Evolutionary conservation across 169 alveolate genomes (phyloP), one percentile per base, ranked within the genome.

Genomic region (Cardiosporidium cionae): DNA sequence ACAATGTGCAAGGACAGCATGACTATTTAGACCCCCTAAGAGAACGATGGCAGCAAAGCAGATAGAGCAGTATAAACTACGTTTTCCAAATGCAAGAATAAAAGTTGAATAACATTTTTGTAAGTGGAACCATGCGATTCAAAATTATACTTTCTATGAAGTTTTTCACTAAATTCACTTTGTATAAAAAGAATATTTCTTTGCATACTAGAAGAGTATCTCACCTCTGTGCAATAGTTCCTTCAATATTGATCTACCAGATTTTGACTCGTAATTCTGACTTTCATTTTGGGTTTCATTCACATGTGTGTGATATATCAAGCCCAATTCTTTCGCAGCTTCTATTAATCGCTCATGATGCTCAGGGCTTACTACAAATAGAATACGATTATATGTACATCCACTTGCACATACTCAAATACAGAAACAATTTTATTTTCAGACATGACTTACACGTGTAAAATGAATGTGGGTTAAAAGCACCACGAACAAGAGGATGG

Each of bases 261-360:
- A 52, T 31, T 69, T 31, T 44, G 65, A 44, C 52, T 32, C 1
- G 36, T 52, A 69, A 32, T 37, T 54, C 52, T 25, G 71, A 4
- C 32, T 54, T 31, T 69, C 76, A 23, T 34, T 44, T 54, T 69
- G 52, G 5, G 70, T 25, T 35, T 69, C 76, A 54, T 69, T 5
- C 5, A 69, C 52, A 29, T 69, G 76, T 25, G 68, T 16, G 67
- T 69, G 76, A n/a, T 9, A 63, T 9, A n/a, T 9, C 25, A 29
- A 9, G 16, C 22, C 35, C 25, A 63, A n/a, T n/a, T 63, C 66
- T 9, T n/a, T 63, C n/a, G 9, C 22, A 9, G 16, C 22, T 16
- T n/a, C 35, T 16, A n/a, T n/a, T 9, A 63, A 29, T 9, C 16
- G 64, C 58, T 9, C 58, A 63, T 63, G 68, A 9, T n/a, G 22